Evolutionary conservation across 768 basidiomycete species (phyloP), one percentile per base, ranked within the genome.

Genomic region (Gloeophyllum trabeum): DNA sequence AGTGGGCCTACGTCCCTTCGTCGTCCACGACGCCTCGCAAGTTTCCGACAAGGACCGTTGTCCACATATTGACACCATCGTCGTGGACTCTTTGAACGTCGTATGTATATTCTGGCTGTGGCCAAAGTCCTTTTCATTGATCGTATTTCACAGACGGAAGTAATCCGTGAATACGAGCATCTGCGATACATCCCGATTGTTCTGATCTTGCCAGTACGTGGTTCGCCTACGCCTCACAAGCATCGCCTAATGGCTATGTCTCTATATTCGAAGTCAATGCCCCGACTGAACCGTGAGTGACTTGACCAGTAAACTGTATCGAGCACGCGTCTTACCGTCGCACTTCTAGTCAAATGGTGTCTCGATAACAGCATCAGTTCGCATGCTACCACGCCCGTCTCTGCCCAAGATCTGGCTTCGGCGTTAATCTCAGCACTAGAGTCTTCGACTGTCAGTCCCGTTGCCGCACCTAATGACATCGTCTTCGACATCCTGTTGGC

Each of bases 321-420:
- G 61, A 28, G 60, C 54, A 28, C 51, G 43, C 10, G 22, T 52
- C 32, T 39, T 12, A 38, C 47, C 43, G 4, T n/a, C n/a, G n/a
- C n/a, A n/a, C n/a, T n/a, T n/a, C n/a, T 60, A 80, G 90, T 96
- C 54, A 94, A 94, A 74, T 92, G 89, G 82, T 96, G 92, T 58
- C 65, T 94, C 41, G 92, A 96, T 62, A 92, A 94, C 62, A 91
- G 91, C 48, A 94, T 99, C 55, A 87, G 83, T 47, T 86, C 93
- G 13, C 91, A 96, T 55, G 80, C 94, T 51, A 96, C 91, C 1
- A 89, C 89, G 1, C 94, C 94, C 5, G 80, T 90, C 24, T 76
- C 79, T 7, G 73, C 83, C 2, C 85, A 90, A 58, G 94, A 97
- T 52, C 77, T 99, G 10, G 79, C 88, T 0, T 82, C 90, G 23